Conservation (phyloP, 2,329 filamentous ascomycete genomes). For the Botrytis paeoniae region DNA sequence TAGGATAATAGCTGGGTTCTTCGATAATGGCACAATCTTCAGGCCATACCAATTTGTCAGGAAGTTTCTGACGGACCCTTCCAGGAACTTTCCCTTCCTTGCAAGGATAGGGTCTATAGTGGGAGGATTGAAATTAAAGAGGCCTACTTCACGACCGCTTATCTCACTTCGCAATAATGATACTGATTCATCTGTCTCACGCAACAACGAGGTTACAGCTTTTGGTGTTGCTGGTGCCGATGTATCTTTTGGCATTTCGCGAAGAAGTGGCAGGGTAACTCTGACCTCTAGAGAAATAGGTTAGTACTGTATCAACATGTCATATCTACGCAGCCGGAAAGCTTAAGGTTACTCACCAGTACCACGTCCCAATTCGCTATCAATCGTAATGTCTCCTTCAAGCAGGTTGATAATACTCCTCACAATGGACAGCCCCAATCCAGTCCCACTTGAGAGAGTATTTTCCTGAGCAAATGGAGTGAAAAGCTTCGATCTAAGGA, state of each 20-base stretch:
- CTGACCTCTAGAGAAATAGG: constrained; percentile 30
- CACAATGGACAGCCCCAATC: constrained; percentile 64
- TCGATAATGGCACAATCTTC: constrained; percentile 31
- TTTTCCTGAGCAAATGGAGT: constrained; percentile 64
- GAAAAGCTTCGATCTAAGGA: constrained; percentile 57
- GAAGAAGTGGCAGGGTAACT: constrained; percentile 36
- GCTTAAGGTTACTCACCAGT: constrained; percentile 45
- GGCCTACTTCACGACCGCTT: constrained; percentile 28
- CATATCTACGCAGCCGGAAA: neutral
- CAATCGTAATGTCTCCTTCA: constrained; percentile 58
- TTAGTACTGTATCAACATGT: constrained; percentile 21
- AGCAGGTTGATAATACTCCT: constrained; percentile 58
- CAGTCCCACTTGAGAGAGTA: constrained; percentile 57
- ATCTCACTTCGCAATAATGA: constrained; percentile 26
- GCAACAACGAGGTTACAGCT: constrained; percentile 26
- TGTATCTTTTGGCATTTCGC: constrained; percentile 31
- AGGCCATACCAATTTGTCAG: constrained; percentile 37
- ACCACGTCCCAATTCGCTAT: constrained; percentile 52
- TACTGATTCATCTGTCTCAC: constrained; percentile 33
- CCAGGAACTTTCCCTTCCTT: constrained; percentile 28
- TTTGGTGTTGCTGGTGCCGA: constrained; percentile 24
- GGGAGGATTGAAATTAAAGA: constrained; percentile 34
- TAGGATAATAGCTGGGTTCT: constrained; percentile 32
- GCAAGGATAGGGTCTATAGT: constrained; percentile 28
- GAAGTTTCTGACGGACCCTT: constrained; percentile 33